Percentiles rank a stretch among this genome's conserved stretches.
Conservation (phyloP, 192 early-diverging fungal species). For the Linnemannia hyalina region DNA sequence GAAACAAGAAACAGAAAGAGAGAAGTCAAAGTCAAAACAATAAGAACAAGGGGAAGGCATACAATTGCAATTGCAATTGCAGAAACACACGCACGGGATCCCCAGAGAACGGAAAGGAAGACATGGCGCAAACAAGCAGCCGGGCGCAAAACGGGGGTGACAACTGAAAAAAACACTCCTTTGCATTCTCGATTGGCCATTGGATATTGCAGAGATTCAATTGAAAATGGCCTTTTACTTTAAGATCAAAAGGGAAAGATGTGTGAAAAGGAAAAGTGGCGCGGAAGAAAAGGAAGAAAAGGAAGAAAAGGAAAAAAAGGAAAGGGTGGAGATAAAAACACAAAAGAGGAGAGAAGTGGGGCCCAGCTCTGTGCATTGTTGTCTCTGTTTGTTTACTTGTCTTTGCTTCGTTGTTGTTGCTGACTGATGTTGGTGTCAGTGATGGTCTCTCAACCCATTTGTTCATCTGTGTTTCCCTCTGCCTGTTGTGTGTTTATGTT, state of each 20-base stretch:
- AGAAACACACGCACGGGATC: neutral
- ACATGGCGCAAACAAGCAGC: neutral
- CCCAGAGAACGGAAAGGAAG: neutral
- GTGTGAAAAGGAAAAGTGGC: neutral
- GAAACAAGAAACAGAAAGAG: neutral
- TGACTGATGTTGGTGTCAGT: neutral
- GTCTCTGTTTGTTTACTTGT: neutral
- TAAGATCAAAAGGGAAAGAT: too few species aligned
- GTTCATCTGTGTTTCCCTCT: neutral
- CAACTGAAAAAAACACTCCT: neutral
- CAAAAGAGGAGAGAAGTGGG: neutral
- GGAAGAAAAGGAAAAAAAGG: neutral
- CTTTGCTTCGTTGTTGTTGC: neutral
- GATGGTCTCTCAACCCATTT: neutral
- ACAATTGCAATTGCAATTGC: neutral
- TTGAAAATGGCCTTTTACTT: too few species aligned
- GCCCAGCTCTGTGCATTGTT: neutral
- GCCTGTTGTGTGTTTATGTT: neutral
- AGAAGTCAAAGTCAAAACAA: neutral
- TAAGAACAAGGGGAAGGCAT: neutral
- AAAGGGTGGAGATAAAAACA: too few species aligned
- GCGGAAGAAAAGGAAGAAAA: too few species aligned
- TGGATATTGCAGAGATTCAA: too few species aligned
- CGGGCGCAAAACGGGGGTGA: conserved; percentile 6
- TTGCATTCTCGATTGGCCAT: neutral